A percentile compares a stretch with the other conserved stretches of the same genome.
phyloP scores from a whole-genome alignment of 495 filamentous ascomycete genomes.

The Aspergillus kassunensis region DNA sequence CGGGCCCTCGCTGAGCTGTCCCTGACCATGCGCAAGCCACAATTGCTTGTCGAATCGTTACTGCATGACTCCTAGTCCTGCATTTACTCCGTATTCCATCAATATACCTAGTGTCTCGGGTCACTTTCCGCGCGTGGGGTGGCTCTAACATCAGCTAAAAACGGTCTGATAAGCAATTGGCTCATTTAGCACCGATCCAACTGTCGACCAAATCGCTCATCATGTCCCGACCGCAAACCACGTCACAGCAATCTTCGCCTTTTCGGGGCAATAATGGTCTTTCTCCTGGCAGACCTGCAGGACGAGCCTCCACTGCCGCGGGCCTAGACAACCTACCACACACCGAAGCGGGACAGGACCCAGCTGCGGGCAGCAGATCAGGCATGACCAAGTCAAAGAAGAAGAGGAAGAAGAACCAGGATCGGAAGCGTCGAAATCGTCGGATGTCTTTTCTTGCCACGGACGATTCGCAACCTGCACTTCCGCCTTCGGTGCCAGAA shows the following conservation, averaged over 20 bases:
- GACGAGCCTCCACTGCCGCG: conserved; percentile 2
- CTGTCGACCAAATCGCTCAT: conserved; percentile 7
- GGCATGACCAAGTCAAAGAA: conserved; percentile 28
- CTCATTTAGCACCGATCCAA: not conserved
- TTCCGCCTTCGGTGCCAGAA: conserved; percentile 20
- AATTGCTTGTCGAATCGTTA: conserved; percentile 1
- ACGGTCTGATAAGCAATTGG: conserved; percentile 1
- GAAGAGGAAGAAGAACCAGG: conserved; percentile 39
- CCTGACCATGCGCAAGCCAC: conserved; percentile 14
- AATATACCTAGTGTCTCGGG: not conserved
- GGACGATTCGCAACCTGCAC: conserved; percentile 26
- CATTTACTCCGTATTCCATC: not conserved
- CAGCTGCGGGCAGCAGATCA: conserved; percentile 22
- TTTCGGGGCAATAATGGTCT: conserved; percentile 9
- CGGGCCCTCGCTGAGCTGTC: conserved; percentile 18
- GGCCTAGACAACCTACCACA: conserved; percentile 5
- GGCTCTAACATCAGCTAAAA: not conserved
- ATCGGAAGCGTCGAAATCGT: conserved; percentile 40
- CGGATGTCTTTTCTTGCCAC: conserved; percentile 34
- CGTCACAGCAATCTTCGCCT: conserved; percentile 10
- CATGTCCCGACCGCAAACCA: conserved; percentile 18
- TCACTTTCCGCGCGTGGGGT: not conserved
- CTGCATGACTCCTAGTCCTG: conserved; percentile 5
- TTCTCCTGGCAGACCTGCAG: conserved; percentile 3
- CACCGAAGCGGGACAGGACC: conserved; percentile 20